A percentile compares a stretch with the other conserved stretches of the same genome.
Evolutionary conservation across 2,329 filamentous ascomycete species (phyloP).

Genomic region (Apiospora malaysiana): DNA sequence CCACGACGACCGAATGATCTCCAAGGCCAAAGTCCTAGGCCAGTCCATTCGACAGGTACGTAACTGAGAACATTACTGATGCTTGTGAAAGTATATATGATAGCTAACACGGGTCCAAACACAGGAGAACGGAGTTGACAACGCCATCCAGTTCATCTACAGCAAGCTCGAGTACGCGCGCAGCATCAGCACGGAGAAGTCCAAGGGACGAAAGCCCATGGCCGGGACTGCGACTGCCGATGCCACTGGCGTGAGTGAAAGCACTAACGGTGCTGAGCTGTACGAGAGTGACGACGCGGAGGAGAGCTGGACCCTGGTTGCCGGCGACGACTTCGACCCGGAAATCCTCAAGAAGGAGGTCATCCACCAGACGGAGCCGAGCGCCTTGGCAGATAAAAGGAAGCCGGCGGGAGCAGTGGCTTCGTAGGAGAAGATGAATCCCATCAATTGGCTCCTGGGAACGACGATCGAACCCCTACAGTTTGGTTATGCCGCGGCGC

Average conservation of each 20-base stretch:
- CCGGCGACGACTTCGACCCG: conserved; percentile 49
- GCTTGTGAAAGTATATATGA: background rate
- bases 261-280: conserved; percentile 47
- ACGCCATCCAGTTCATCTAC: conserved; percentile 90
- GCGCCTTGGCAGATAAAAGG: background rate
- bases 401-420: background rate
- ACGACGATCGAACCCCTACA: background rate
- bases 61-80: conserved; percentile 25
- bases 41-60: conserved; percentile 85
- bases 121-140: conserved; percentile 88
- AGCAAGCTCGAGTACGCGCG: conserved; percentile 93
- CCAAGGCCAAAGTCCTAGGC: conserved; percentile 81
- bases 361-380: conserved; percentile 35
- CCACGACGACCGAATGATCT: conserved; percentile 88
- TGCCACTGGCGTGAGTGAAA: conserved; percentile 29
- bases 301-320: conserved; percentile 92
- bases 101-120: conserved; percentile 33
- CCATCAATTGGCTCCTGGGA: background rate
- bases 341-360: conserved; percentile 39
- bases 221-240: conserved; percentile 33
- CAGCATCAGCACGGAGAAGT: conserved; percentile 75
- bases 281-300: conserved; percentile 68
- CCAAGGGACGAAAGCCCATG: conserved; percentile 54
- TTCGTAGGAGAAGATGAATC: background rate
- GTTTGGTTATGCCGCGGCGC: background rate